Conservation (phyloP, 257 asterid species). For the Solanum arcanum region DNA sequence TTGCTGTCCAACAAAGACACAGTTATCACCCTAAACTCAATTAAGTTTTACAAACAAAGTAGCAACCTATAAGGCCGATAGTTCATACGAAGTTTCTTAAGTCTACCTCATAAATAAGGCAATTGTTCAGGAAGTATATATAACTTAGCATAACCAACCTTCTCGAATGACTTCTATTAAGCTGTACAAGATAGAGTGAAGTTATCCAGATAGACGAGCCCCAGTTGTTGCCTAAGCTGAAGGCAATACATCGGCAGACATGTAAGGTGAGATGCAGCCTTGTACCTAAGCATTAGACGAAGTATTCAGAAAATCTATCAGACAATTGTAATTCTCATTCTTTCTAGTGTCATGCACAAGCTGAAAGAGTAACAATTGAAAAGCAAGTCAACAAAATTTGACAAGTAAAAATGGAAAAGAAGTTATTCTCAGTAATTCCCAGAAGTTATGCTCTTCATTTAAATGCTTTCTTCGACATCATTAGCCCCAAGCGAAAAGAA, state of each 20-base stretch:
- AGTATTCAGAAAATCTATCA: not conserved
- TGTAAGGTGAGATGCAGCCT: slow-evolving; percentile 79
- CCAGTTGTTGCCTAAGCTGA: slow-evolving; percentile 17
- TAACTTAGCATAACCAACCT: not conserved
- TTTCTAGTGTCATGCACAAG: not conserved
- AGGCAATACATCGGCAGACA: slow-evolving; percentile 62
- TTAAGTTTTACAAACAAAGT: not conserved
- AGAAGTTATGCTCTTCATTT: not conserved
- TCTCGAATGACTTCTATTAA: not conserved
- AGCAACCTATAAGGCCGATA: not conserved
- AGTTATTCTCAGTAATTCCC: not conserved
- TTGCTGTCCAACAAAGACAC: not conserved
- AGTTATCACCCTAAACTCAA: not conserved
- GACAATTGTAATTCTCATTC: not conserved
- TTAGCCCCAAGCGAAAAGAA: not conserved
- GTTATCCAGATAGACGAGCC: not conserved
- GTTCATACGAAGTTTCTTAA: not conserved
- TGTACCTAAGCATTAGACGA: slow-evolving; percentile 48
- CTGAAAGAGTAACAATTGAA: not conserved
- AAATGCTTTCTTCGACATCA: not conserved
- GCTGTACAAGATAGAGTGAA: not conserved
- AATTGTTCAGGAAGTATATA: not conserved
- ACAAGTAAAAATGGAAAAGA: not conserved
- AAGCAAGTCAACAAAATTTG: not conserved
- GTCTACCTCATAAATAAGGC: not conserved